Base-by-base conservation (phyloP, 768 basidiomycete genomes). In the Mycena venus region DNA sequence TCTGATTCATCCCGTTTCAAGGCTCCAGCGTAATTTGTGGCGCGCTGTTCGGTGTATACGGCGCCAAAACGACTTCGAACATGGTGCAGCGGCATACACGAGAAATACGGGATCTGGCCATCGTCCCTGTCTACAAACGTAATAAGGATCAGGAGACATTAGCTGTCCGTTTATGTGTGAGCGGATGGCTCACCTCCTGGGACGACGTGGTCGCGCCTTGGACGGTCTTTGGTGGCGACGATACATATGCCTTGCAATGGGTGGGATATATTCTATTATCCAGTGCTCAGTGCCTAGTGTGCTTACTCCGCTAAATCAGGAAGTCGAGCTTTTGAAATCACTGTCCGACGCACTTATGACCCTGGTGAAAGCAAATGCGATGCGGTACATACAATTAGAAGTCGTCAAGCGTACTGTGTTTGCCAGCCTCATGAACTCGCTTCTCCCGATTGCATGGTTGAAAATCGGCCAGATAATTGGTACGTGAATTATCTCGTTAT, bases 161-260 rank as follows among this genome's bases (percentile, higher is more conserved):
- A 44, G 88, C 85, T 0, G 88, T 90, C 3, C 81, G 89, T 49
- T 74, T 92, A 25, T 91, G 91, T 74, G 84, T 90, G 15, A 90
- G 89, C 70, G 90, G 90, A 8, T 92, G 91, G 90, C 77, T 91
- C 38, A 78, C 81, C 9, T 78, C 83, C 11, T 80, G 77, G 32
- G 83, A 84, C 8, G 90, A 91, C 75, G 87, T 91, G 27, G 84
- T 83, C 5, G 85, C 84, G 6, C 90, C 91, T 1, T 91, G 91
- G 91, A 85, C 82, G 3, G 80, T 90, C 3, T 89, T 90, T 73
- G 84, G 79, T 15, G 83, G 83, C 40, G 87, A 90, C 64, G 89
- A 91, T 72, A 90, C 90, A 0, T 89, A 86, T 76, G 90, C 90
- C 5, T 79, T 92, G 67, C 88, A 88, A 82, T 91, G 90, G 90